A percentile compares a stretch with the other conserved stretches of the same genome.
Evolutionary conservation across 2,329 filamentous ascomycete genomes (phyloP).

Genomic region (Trichothecium sympodiale): DNA sequence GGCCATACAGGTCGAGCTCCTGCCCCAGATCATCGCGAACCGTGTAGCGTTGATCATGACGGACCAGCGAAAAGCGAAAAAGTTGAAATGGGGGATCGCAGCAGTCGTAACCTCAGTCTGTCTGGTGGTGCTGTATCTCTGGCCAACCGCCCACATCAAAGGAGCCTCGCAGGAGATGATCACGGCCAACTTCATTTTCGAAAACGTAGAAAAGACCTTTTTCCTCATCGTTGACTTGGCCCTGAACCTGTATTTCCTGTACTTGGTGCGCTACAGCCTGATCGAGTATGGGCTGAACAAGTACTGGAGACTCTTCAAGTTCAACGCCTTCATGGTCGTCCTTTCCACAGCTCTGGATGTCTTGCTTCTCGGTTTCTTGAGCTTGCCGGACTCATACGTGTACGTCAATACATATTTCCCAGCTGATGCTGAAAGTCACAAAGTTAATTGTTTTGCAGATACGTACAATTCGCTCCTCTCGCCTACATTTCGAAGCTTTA

Average conservation of each 20-base stretch:
- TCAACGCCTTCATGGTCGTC: slow-evolving; percentile 35
- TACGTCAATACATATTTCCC: too few species aligned
- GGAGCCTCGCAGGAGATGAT: too few species aligned
- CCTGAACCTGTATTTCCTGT: slow-evolving; percentile 39
- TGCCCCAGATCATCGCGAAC: slow-evolving; percentile 34
- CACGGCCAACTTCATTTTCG: slow-evolving; percentile 11
- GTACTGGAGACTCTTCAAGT: slow-evolving; percentile 35
- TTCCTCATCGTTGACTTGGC: slow-evolving; percentile 35
- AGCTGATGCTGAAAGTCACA: too few species aligned
- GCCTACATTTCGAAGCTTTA: slow-evolving; percentile 6
- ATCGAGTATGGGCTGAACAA: slow-evolving; percentile 35
- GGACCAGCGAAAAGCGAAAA: slow-evolving; percentile 18
- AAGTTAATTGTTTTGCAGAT: slow-evolving; percentile 4
- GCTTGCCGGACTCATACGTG: slow-evolving; percentile 7
- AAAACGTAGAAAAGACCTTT: slow-evolving; percentile 28
- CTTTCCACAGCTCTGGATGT: slow-evolving; percentile 37
- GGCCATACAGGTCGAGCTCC: slow-evolving; percentile 22
- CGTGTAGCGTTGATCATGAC: slow-evolving; percentile 29
- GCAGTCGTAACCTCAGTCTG: slow-evolving; percentile 4
- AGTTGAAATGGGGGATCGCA: slow-evolving; percentile 23
- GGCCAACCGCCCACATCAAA: slow-evolving; percentile 14
- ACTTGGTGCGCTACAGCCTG: slow-evolving; percentile 31
- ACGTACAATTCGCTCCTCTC: slow-evolving; percentile 7
- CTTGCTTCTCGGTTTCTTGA: slow-evolving; percentile 12
- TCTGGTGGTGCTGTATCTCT: slow-evolving; percentile 28